These are phyloP conservation scores for Neopestalotiopsis sp. DNA, from an alignment of 2,329 filamentous ascomycete genomes.

Conservation along the genomic window DNA sequence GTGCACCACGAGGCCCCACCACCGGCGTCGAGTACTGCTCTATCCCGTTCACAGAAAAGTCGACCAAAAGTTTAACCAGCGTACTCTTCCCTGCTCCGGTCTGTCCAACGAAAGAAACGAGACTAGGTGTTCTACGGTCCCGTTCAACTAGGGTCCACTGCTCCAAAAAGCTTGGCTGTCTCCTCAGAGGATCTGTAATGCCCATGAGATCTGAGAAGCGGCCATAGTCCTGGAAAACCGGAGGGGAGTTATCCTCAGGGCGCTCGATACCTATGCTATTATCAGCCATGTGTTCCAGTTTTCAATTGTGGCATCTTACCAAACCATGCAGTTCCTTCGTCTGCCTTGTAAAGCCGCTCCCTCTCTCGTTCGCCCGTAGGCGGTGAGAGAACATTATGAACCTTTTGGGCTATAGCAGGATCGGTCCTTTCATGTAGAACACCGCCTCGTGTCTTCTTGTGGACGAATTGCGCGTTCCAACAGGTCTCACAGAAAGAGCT, in stretches of 20 bases:
- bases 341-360: conserved; percentile 13
- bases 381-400: conserved; percentile 11
- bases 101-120: conserved; percentile 44
- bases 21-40: conserved; percentile 41
- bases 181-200: conserved; percentile 12
- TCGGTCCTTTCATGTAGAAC: conserved; percentile 11
- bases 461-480: conserved; percentile 9
- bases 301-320: neutral
- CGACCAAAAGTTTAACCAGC: conserved; percentile 48
- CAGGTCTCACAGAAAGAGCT: conserved; percentile 11
- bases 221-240: conserved; percentile 44
- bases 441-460: conserved; percentile 12
- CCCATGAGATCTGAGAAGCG: conserved; percentile 42
- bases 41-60: conserved; percentile 27
- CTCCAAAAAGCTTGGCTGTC: conserved; percentile 10
- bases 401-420: conserved; percentile 12
- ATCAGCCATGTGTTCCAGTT: neutral
- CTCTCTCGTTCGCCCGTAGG: conserved; percentile 5
- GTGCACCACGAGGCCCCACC: conserved; percentile 37
- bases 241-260: conserved; percentile 21
- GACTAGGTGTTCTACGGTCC: conserved; percentile 31
- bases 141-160: neutral
- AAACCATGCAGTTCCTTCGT: conserved; percentile 17
- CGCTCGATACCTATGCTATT: conserved; percentile 14
- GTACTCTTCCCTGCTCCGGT: conserved; percentile 50